Evolutionary conservation across 2,329 filamentous ascomycete species (phyloP).

Genomic region (Aspergillus spinulosporus): DNA sequence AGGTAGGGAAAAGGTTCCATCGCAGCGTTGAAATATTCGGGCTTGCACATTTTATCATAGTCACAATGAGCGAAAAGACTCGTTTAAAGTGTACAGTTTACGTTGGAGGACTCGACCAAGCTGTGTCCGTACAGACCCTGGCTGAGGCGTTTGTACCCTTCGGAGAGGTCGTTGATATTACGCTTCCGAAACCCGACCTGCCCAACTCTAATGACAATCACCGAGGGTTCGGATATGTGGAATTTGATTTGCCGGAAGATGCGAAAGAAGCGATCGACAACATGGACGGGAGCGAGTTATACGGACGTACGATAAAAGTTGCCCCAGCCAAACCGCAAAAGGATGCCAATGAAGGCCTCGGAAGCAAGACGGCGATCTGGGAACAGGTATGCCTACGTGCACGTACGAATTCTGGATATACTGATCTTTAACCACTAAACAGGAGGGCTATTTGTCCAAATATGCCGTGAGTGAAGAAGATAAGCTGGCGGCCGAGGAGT

Average conservation of each 20-base stretch:
- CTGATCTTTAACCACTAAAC: constrained; percentile 29
- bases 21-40: not conserved
- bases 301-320: constrained; percentile 88
- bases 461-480: constrained; percentile 84
- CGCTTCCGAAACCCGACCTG: constrained; percentile 82
- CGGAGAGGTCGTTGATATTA: constrained; percentile 89
- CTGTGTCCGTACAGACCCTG: constrained; percentile 72
- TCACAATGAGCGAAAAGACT: constrained; percentile 72
- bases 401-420: not conserved
- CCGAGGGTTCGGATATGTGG: constrained; percentile 93
- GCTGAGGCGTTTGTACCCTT: constrained; percentile 95
- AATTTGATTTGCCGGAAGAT: constrained; percentile 83
- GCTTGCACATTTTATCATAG: not conserved
- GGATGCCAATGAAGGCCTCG: constrained; percentile 80
- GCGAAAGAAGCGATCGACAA: constrained; percentile 96
- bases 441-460: constrained; percentile 94
- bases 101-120: constrained; percentile 81
- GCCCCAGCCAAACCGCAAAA: constrained; percentile 90
- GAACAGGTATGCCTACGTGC: constrained; percentile 70
- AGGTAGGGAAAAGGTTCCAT: not conserved
- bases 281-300: constrained; percentile 96
- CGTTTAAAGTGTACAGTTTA: constrained; percentile 90
- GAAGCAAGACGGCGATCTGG: constrained; percentile 94
- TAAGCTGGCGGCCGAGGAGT: constrained; percentile 59
- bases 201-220: constrained; percentile 77